Evolutionary conservation across 106 monocot species (phyloP).

Genomic region (Platanthera guangdongensis): DNA sequence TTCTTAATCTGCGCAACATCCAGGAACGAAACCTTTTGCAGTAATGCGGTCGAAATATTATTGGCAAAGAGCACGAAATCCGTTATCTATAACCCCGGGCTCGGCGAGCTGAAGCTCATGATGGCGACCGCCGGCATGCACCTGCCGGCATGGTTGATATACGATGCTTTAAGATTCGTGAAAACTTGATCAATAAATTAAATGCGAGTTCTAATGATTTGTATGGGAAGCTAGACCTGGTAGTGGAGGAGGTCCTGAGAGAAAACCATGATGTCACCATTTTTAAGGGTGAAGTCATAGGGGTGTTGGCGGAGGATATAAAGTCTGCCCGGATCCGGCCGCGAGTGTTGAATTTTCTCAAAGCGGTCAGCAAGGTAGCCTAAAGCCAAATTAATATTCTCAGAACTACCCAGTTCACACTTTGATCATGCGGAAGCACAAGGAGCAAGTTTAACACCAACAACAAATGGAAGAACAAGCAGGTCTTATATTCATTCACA

Average conservation of each 20-base stretch:
- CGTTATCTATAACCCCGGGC: constrained; percentile 64
- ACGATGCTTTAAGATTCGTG: no score
- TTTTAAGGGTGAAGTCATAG: constrained; percentile 29
- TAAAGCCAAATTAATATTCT: no score
- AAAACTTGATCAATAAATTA: no score
- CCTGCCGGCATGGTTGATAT: background rate
- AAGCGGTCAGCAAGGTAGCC: no score
- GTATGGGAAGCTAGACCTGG: constrained; percentile 8
- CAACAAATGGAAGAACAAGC: no score
- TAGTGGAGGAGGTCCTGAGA: constrained; percentile 70
- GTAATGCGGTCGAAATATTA: constrained; percentile 28
- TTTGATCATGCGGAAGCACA: no score
- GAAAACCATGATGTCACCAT: constrained; percentile 67
- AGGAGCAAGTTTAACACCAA: no score
- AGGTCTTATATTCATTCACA: no score
- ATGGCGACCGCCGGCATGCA: constrained; percentile 37
- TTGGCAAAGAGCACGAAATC: constrained; percentile 57
- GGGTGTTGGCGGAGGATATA: constrained; percentile 39
- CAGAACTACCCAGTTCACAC: no score
- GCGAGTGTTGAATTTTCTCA: no score
- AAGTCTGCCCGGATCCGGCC: constrained; percentile 55
- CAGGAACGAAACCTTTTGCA: constrained; percentile 61
- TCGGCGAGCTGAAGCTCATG: constrained; percentile 49
- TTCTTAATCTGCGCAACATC: constrained; percentile 58
- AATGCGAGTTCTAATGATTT: no score